Evolutionary conservation across 78 protist species (phyloP).

Genomic region (Dictyostelium citrinum): DNA sequence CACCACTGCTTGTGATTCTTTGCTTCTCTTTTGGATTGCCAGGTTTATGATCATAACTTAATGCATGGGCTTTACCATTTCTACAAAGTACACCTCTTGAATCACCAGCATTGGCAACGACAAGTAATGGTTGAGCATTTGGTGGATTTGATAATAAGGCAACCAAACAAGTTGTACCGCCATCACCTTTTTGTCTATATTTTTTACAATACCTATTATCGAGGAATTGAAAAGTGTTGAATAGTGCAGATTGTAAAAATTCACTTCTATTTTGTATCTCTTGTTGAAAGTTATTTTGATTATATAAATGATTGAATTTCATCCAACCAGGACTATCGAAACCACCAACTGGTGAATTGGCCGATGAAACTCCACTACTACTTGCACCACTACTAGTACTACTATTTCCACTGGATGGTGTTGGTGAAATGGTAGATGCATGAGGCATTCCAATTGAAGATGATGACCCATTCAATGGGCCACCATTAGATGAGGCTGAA

Average conservation of each 20-base stretch:
- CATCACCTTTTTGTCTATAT: slow-evolving; percentile 36
- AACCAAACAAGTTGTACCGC: slow-evolving; percentile 47
- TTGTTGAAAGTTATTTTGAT: slow-evolving; percentile 32
- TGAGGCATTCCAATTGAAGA: not conserved
- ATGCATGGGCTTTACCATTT: slow-evolving; percentile 53
- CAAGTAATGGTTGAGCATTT: slow-evolving; percentile 19
- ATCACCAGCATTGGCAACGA: slow-evolving; percentile 74
- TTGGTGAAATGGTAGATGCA: not conserved
- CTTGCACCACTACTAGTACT: not conserved
- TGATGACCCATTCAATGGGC: not conserved
- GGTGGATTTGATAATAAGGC: slow-evolving; percentile 49
- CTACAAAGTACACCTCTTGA: slow-evolving; percentile 68
- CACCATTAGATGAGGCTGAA: not conserved
- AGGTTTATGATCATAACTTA: slow-evolving; percentile 76
- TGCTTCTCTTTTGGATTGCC: slow-evolving; percentile 54
- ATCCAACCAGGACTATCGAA: slow-evolving; percentile 14
- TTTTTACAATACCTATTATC: slow-evolving; percentile 49
- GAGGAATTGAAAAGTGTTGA: slow-evolving; percentile 12
- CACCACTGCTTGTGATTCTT: slow-evolving; percentile 24
- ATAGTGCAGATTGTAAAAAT: slow-evolving; percentile 25
- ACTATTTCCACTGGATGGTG: not conserved
- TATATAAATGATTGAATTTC: slow-evolving; percentile 15
- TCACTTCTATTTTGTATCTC: slow-evolving; percentile 62
- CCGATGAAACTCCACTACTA: slow-evolving; percentile 5
- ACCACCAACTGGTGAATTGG: not conserved